phyloP scores from a whole-genome alignment of 2,329 filamentous ascomycete species.

The Macrophomina phaseolina region DNA sequence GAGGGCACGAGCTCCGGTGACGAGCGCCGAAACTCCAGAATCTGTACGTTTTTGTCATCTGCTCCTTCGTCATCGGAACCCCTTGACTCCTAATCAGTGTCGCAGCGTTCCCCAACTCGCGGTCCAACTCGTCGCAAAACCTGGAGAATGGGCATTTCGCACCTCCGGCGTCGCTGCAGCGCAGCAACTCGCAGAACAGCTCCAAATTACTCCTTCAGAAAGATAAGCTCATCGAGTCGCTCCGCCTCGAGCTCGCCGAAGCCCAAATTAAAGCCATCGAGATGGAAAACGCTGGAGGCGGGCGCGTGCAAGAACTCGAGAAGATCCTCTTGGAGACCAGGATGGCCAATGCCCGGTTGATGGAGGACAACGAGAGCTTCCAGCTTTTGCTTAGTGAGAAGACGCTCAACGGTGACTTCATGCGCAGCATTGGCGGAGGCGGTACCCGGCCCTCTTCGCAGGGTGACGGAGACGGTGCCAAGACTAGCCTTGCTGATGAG shows the following conservation, averaged over 20 bases:
- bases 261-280: constrained; percentile 95
- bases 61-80: background rate
- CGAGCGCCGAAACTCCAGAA: constrained; percentile 25
- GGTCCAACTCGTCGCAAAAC: constrained; percentile 62
- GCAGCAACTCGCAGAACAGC: constrained; percentile 87
- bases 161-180: constrained; percentile 80
- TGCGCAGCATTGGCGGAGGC: constrained; percentile 56
- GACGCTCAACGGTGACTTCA: constrained; percentile 93
- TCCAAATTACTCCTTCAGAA: constrained; percentile 92
- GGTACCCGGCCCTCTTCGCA: constrained; percentile 36
- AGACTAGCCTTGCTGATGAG: constrained; percentile 72
- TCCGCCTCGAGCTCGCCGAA: constrained; percentile 91
- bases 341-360: constrained; percentile 92
- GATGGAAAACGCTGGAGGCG: constrained; percentile 89
- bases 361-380: constrained; percentile 99
- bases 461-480: constrained; percentile 36
- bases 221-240: constrained; percentile 91
- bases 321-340: constrained; percentile 87
- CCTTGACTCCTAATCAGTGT: constrained; percentile 23
- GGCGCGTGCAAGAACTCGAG: constrained; percentile 87
- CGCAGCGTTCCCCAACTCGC: constrained; percentile 42
- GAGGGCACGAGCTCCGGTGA: constrained; percentile 52
- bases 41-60: constrained; percentile 6
- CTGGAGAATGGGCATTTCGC: constrained; percentile 83
- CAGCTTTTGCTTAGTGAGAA: constrained; percentile 93